phyloP scores from a whole-genome alignment of 1,284 basidiomycete genomes.

The Butyriboletus regius region DNA sequence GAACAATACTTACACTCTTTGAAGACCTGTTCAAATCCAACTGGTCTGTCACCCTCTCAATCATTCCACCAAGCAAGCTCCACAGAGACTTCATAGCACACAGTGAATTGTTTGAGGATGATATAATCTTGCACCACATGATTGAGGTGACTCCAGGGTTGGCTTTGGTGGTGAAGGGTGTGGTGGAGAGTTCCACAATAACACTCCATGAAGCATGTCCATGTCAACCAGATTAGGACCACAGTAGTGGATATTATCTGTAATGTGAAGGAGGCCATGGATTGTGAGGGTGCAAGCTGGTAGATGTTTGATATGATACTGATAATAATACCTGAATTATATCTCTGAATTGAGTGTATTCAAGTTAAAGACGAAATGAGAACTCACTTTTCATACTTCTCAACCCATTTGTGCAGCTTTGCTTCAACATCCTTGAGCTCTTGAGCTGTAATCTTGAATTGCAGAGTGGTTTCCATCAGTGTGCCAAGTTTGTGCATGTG shows the following conservation, averaged over 20 bases:
- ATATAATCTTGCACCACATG: accelerated
- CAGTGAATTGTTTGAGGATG: neutral
- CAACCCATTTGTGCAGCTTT: neutral
- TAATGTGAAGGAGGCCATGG: neutral
- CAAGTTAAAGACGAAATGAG: accelerated
- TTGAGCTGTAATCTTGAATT: neutral
- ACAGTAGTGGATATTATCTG: accelerated
- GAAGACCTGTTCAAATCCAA: neutral
- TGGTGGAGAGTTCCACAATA: neutral
- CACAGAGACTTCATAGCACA: accelerated
- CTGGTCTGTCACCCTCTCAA: neutral
- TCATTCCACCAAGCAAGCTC: neutral
- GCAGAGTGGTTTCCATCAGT: conserved; percentile 5
- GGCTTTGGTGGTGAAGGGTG: accelerated
- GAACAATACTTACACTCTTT: neutral
- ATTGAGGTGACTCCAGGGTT: neutral
- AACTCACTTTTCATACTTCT: neutral
- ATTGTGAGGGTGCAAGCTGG: neutral
- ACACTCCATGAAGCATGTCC: neutral
- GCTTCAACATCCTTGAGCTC: neutral
- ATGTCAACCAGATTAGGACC: neutral
- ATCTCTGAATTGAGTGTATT: neutral
- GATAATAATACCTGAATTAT: neutral
- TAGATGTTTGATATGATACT: neutral
- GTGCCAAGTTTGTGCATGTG: conserved; percentile 4